Conservation (phyloP, 345 rosid genomes). For the Salix udensis region DNA sequence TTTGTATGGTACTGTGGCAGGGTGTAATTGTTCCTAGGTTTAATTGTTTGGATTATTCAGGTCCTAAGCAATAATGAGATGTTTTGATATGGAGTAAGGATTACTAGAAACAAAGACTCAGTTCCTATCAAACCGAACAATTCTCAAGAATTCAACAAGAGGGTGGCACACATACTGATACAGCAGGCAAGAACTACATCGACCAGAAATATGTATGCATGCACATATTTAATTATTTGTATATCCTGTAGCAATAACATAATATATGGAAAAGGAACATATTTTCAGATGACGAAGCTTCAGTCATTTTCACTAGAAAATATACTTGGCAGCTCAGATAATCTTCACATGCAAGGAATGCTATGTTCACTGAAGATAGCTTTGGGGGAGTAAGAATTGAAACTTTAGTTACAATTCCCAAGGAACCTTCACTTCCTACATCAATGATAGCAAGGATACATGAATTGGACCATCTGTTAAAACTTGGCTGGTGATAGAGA, state of each 20-base stretch:
- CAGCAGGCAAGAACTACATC: background rate
- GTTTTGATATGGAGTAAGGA: too few relatives aligned
- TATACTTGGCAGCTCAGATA: conserved; percentile 85
- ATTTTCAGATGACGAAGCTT: conserved; percentile 2
- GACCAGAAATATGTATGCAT: background rate
- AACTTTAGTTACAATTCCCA: conserved; percentile 92
- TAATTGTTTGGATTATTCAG: too few relatives aligned
- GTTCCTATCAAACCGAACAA: too few relatives aligned
- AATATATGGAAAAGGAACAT: background rate
- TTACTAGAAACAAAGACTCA: too few relatives aligned
- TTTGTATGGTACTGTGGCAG: too few relatives aligned
- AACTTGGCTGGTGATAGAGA: conserved; percentile 1
- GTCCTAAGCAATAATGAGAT: too few relatives aligned
- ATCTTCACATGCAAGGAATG: conserved; percentile 85
- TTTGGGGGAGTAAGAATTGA: conserved; percentile 84
- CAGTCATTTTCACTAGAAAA: background rate
- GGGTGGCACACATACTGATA: background rate
- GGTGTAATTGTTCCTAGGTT: too few relatives aligned
- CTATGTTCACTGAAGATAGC: conserved; percentile 72
- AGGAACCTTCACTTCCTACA: conserved; percentile 92
- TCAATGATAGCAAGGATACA: conserved; percentile 9
- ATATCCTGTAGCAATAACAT: background rate
- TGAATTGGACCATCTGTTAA: background rate
- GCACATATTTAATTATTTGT: too few relatives aligned
- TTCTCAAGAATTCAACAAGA: background rate